Evolutionary conservation across 345 rosid species (phyloP).

Genomic region (Populus pruinosa): DNA sequence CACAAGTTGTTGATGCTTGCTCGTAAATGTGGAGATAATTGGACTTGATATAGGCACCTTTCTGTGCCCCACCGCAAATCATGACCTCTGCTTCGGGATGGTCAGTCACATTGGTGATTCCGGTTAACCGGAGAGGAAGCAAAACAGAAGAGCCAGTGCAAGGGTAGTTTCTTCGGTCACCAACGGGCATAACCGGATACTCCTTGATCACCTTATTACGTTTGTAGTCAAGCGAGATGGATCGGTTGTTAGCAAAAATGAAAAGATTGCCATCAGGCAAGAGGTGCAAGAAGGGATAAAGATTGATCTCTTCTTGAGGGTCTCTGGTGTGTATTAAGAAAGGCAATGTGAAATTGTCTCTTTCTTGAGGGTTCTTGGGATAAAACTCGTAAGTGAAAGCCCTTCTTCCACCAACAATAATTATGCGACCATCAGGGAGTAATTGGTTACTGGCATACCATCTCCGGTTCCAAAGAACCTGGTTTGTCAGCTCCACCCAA

Average conservation of each 20-base stretch:
- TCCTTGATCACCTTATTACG: conserved; percentile 44
- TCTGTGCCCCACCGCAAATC: conserved; percentile 74
- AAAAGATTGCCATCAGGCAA: conserved; percentile 73
- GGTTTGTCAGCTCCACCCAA: conserved; percentile 50
- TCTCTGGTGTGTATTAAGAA: conserved; percentile 74
- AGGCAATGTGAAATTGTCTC: conserved; percentile 3
- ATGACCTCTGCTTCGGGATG: conserved; percentile 58
- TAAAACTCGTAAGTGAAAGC: conserved; percentile 24
- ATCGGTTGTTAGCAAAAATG: conserved; percentile 68
- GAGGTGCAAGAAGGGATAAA: conserved; percentile 74
- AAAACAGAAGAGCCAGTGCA: conserved; percentile 79
- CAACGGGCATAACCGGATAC: conserved; percentile 62
- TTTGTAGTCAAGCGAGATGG: conserved; percentile 52
- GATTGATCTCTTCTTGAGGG: conserved; percentile 62
- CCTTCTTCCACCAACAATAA: conserved; percentile 21
- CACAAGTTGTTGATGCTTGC: conserved; percentile 63
- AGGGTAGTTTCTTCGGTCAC: conserved; percentile 66
- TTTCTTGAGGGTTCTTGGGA: conserved; percentile 5
- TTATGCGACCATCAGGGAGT: conserved; percentile 22
- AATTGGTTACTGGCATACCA: conserved; percentile 25
- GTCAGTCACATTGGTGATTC: conserved; percentile 9
- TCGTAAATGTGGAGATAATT: conserved; percentile 34
- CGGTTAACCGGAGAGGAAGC: conserved; percentile 53
- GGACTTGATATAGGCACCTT: conserved; percentile 48
- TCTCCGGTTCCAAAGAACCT: conserved; percentile 12